Evolutionary conservation across 352 stramenopile species (phyloP).

Genomic region (Phytophthora aleatoria): DNA sequence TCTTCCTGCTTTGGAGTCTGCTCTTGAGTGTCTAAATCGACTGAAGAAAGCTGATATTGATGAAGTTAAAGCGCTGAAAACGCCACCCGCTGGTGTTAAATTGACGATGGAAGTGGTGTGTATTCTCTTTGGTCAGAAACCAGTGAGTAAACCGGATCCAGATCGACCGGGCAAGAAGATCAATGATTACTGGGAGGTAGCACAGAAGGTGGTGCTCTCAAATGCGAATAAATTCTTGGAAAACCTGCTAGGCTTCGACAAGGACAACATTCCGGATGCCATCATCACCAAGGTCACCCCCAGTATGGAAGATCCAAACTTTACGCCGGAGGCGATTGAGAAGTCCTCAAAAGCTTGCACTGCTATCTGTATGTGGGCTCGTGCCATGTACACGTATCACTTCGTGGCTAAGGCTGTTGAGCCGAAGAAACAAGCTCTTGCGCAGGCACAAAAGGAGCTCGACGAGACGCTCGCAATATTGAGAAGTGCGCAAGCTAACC

Average conservation of each 20-base stretch:
- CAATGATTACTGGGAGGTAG: constrained; percentile 91
- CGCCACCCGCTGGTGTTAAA: constrained; percentile 89
- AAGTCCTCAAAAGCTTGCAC: constrained; percentile 92
- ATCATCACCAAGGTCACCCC: constrained; percentile 83
- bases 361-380: constrained; percentile 93
- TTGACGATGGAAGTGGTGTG: constrained; percentile 94
- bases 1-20: constrained; percentile 84
- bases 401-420: constrained; percentile 92
- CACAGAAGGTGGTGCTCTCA: constrained; percentile 90
- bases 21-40: constrained; percentile 89
- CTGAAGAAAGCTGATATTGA: constrained; percentile 93
- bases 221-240: constrained; percentile 94
- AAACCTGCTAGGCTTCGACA: constrained; percentile 90
- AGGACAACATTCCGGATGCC: constrained; percentile 93
- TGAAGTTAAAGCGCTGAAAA: constrained; percentile 93
- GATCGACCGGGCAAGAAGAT: constrained; percentile 91
- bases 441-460: constrained; percentile 82
- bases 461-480: constrained; percentile 88
- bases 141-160: constrained; percentile 86
- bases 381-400: constrained; percentile 94
- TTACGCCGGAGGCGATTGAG: constrained; percentile 91
- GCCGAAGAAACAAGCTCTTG: constrained; percentile 90
- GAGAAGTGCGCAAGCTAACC: constrained; percentile 75
- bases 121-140: constrained; percentile 92
- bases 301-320: constrained; percentile 91